phyloP scores from a whole-genome alignment of 1,284 basidiomycete genomes.

The Boletus mariae region DNA sequence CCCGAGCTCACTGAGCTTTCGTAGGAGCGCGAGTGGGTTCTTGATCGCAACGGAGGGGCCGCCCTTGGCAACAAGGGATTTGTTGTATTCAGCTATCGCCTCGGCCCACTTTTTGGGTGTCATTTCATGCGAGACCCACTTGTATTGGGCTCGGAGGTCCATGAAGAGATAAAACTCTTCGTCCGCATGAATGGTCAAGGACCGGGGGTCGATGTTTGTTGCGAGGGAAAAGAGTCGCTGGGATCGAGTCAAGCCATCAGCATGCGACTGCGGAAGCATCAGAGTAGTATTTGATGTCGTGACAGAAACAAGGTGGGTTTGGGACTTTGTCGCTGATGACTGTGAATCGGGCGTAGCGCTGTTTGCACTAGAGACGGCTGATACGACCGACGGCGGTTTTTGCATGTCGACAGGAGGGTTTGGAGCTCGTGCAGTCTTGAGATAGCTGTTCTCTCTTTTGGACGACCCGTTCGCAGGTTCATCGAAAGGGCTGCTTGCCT shows the following conservation, averaged over 20 bases:
- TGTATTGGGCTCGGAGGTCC: not conserved
- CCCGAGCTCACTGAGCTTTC: not conserved
- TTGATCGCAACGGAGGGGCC: not conserved
- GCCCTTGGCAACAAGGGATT: not conserved
- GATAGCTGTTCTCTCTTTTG: too few relatives aligned
- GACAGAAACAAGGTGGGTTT: too few relatives aligned
- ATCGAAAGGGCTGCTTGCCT: too few relatives aligned
- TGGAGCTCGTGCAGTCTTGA: too few relatives aligned
- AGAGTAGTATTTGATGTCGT: too few relatives aligned
- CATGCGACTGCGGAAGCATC: not conserved
- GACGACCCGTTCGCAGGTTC: too few relatives aligned
- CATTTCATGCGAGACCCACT: constrained; percentile 3
- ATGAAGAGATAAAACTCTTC: not conserved
- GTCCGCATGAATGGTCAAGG: not conserved
- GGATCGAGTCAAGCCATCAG: not conserved
- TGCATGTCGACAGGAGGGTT: too few relatives aligned
- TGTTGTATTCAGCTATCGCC: not conserved
- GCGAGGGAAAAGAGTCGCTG: not conserved
- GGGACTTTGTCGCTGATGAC: too few relatives aligned
- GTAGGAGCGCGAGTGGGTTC: not conserved
- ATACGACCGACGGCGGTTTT: too few relatives aligned
- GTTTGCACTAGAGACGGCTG: too few relatives aligned
- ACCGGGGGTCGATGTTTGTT: not conserved
- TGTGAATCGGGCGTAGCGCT: too few relatives aligned
- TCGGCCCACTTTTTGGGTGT: not conserved